Evolutionary conservation across 176 grass and related monocot species (phyloP).

Genomic region (Musa acuminata): DNA sequence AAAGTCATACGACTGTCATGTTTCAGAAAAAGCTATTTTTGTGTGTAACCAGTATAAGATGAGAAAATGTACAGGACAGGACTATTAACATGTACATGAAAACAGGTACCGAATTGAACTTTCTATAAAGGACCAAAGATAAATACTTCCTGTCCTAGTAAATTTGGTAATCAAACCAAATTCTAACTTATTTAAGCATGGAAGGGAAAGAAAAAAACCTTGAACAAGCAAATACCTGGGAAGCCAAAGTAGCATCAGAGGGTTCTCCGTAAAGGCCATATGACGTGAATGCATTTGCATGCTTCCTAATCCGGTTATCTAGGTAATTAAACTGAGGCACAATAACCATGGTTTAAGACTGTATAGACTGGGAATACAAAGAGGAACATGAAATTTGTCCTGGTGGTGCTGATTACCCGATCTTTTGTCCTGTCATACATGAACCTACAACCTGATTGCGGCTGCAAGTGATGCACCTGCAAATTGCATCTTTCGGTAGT

Average conservation of each 20-base stretch:
- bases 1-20: not conserved
- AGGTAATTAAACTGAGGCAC: conserved; percentile 71
- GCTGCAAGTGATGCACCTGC: conserved; percentile 51
- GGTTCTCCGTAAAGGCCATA: conserved; percentile 43
- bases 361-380: not conserved
- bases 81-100: not conserved
- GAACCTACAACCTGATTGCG: conserved; percentile 72
- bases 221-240: conserved; percentile 51
- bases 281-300: conserved; percentile 39
- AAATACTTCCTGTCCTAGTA: not conserved
- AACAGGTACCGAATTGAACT: not conserved
- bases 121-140: not conserved
- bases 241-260: conserved; percentile 69
- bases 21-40: not conserved
- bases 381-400: conserved; percentile 21
- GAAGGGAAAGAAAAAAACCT: not conserved
- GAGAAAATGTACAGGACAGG: not conserved
- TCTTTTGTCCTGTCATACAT: conserved; percentile 90
- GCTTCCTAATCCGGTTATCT: conserved; percentile 54
- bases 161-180: not conserved
- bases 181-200: not conserved
- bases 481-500: conserved; percentile 66
- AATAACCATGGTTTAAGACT: conserved; percentile 24
- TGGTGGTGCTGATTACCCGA: conserved; percentile 42
- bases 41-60: not conserved